Evolutionary conservation across 73 alveolate genomes (phyloP), one percentile per base, ranked within the genome.

Genomic region (Paramecium octaurelia): DNA sequence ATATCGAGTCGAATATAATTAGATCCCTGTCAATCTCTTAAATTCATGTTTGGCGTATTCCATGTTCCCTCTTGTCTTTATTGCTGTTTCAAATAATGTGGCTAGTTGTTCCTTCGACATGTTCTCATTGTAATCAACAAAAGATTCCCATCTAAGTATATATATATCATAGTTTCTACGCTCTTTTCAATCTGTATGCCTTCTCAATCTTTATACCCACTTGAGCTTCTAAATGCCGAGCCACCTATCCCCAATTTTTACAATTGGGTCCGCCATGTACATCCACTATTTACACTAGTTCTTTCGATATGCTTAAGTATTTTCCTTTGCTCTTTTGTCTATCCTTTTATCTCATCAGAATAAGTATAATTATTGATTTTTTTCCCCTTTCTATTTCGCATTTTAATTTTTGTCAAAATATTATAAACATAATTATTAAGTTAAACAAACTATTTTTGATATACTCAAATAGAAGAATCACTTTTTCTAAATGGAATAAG

Each of bases 151-250:
- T 64, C 84, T 64, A 64, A 27, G 0, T 64, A 27, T 34, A 27
- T 12, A 21, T 12, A 5, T 27, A 27, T 27, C 35, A 16, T 14
- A 16, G 4, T 3, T 54, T 54, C 5, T 64, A 64, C 84, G 84
- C 84, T 64, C 84, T 64, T 20, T 64, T 64, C 46, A 64, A 64
- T 64, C 84, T 27, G 31, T 64, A 64, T 64, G 84, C 84, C 46
- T 64, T 64, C 11, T 64, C 84, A 31, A 64, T 64, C 84, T 64
- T 64, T 34, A 64, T 34, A 9, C 84, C 84, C 24, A 64, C 84
- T 5, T 64, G 27, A 11, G 84, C 84, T 14, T 64, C 84, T 20
- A 64, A 64, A 64, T 64, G 84, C 27, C 84, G 11, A 3, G 84
- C 84, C 1, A 64, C 84, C 31, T 64, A 64, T 64, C 84, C 84